Evolutionary conservation across 108 stramenopile species (phyloP).

Genomic region (Nitzschia putrida): DNA sequence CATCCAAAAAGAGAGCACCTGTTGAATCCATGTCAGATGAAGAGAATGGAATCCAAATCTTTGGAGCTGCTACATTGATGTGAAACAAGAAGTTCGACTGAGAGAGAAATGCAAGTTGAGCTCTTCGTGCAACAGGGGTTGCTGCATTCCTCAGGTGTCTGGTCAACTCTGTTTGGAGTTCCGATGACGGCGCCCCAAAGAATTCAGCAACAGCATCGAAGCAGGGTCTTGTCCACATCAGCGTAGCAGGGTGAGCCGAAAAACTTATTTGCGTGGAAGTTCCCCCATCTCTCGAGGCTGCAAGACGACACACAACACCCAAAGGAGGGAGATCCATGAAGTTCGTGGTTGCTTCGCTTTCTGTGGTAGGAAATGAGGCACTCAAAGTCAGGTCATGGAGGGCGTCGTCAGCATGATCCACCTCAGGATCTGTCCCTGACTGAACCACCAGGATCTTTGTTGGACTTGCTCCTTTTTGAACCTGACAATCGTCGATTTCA

Average conservation of each 20-base stretch:
- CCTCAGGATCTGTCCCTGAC: slow-evolving; percentile 8
- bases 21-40: slow-evolving; percentile 30
- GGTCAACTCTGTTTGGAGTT: slow-evolving; percentile 53
- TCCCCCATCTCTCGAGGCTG: slow-evolving; percentile 42
- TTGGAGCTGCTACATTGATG: slow-evolving; percentile 70
- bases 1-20: slow-evolving; percentile 68
- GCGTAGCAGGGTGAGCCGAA: slow-evolving; percentile 70
- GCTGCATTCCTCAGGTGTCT: slow-evolving; percentile 66
- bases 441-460: slow-evolving; percentile 30
- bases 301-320: slow-evolving; percentile 66
- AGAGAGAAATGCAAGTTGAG: slow-evolving; percentile 69
- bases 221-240: slow-evolving; percentile 72
- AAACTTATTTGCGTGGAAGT: slow-evolving; percentile 48
- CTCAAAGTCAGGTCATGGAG: slow-evolving; percentile 16
- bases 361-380: slow-evolving; percentile 5
- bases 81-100: slow-evolving; percentile 58
- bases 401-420: slow-evolving; percentile 21
- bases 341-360: slow-evolving; percentile 16
- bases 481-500: slow-evolving; percentile 43
- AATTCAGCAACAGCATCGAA: slow-evolving; percentile 65
- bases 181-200: slow-evolving; percentile 47
- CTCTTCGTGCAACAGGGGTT: slow-evolving; percentile 75
- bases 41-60: slow-evolving; percentile 72
- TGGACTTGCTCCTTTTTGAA: slow-evolving; percentile 10
- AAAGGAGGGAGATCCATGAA: slow-evolving; percentile 51